Base-by-base conservation (phyloP, 148 eudicot genomes). In the Linanthus parryae region DNA sequence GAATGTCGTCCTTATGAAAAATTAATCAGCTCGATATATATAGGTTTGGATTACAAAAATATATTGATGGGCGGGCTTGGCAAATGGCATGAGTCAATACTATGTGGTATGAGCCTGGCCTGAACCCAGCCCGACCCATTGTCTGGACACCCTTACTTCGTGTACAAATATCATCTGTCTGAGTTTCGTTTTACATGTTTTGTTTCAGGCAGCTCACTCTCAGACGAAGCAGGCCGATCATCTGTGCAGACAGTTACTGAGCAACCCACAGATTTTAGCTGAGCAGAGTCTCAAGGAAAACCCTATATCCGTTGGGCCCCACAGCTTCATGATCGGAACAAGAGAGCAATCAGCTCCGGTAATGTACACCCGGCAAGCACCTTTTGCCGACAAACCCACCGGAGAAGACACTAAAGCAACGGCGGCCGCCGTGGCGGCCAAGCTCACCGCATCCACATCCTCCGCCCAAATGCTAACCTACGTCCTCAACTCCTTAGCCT, bases 361-460 rank as follows among this genome's bases (percentile, higher is more conserved):
- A 28, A 67, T 73, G 43, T 87, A 77, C 71, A 71, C 82, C 0
- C 66, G 75, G n/a, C n/a, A n/a, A n/a, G 47, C 83, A 79, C 44
- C 52, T 46, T 7, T 45, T 86, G 42, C 78, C 8, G 84, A 78
- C 16, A 77, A 79, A n/a, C n/a, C n/a, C 38, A 55, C 84, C 14
- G 49, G 44, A 25, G 87, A 77, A 8, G 87, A 77, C 41, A 56
- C 78, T 14, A 84, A 82, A 66, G 75, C 94, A 8, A 73, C 83
- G 4, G 96, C 90, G 20, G 96, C 96, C 31, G 98, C 84, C 9
- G 74, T 87, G 47, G 95, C 95, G 4, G 98, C 95, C 26, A 77
- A 84, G 73, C 95, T 83, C 39, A 73, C 95, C 9, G 94, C 90
- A 16, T 79, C 95, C 12, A 69, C 89, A 57, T 80, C 96, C 48